Evolutionary conservation across 306 rosid species (phyloP), one percentile per base, ranked within the genome.

Genomic region (Hylodesmum podocarpum): DNA sequence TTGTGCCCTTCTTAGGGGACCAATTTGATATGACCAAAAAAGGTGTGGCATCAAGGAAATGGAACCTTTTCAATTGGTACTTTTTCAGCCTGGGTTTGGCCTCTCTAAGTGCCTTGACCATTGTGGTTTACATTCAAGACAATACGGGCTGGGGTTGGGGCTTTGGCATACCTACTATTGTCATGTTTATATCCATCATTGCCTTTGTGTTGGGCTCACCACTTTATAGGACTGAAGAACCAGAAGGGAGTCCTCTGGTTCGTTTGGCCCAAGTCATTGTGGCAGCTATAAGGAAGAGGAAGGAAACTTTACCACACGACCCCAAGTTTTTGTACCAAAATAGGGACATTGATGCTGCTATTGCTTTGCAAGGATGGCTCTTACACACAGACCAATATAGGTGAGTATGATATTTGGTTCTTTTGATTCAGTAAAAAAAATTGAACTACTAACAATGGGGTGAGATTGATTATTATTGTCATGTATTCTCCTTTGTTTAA

Each of bases 91-190:
- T 89, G 84, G 89, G 86, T 1, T 16, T 91, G 44, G 97, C 98
- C 8, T 75, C 98, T 9, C 70, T 93, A 3, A 80, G 82, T 47
- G 98, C 96, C n/a, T 73, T 91, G 27, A 89, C 91, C 8, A 72
- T 89, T 57, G 96, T 93, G 68, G 93, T 93, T 31, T 91, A 89
- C 64, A 75, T 91, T 49, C 97, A 93, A 82, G 98, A 93, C 36
- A 85, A 88, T 16, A 84, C 87, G n/a, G 89, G 97, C 1, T 93
- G 96, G 97, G 96, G 90, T 0, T 91, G 91, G 93, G 98, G 98
- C 1, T 78, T 91, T 50, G 98, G 90, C 11, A 79, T 91, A 15
- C 98, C 98, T 4, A 88, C 98, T 19, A 54, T 88, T 15, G 91
- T 84, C 55, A 91, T 89, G 97, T 39, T 87, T 7, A 10, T 93